phyloP scores from a whole-genome alignment of 306 rosid genomes.

The Lathyrus sativus region DNA sequence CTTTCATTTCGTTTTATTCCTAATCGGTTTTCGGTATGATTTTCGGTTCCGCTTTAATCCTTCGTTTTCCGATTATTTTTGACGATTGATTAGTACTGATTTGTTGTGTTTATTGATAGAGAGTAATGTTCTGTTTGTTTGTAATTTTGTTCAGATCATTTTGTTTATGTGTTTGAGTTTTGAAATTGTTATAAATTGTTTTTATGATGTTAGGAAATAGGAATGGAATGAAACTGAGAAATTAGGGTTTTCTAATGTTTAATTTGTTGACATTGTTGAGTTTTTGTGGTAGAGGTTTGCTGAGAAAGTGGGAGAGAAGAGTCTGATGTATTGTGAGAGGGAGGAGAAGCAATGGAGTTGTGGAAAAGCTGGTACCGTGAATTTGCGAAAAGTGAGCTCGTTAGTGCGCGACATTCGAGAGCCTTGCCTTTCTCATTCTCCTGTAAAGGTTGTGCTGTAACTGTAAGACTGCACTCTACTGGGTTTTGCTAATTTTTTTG shows the following conservation, averaged over 20 bases:
- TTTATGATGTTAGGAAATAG: neutral
- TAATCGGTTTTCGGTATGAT: constrained; percentile 20
- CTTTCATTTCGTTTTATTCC: neutral
- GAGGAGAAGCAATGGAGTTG: constrained; percentile 69
- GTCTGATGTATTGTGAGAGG: constrained; percentile 61
- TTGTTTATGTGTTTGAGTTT: neutral
- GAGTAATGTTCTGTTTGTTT: neutral
- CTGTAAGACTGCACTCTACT: constrained; percentile 51
- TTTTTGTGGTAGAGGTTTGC: constrained; percentile 36
- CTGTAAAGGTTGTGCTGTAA: constrained; percentile 61
- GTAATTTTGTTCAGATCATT: neutral
- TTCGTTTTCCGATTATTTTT: neutral
- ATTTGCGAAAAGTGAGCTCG: constrained; percentile 66
- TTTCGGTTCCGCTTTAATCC: neutral
- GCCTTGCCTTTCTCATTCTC: constrained; percentile 78
- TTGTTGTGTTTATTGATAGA: neutral
- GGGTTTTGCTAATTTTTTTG: constrained; percentile 10
- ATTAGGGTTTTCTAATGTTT: constrained; percentile 23
- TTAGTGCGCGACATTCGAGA: constrained; percentile 76
- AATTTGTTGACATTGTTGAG: constrained; percentile 32
- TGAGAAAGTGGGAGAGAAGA: constrained; percentile 39
- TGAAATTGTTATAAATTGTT: neutral
- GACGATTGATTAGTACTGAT: constrained; percentile 7
- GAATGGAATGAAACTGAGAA: neutral
- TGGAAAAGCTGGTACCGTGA: constrained; percentile 61